A percentile compares a stretch with the other conserved stretches of the same genome.
These are phyloP conservation scores for Wallemia mellicola DNA, from an alignment of 1,284 basidiomycete species.

Conservation along the genomic window DNA sequence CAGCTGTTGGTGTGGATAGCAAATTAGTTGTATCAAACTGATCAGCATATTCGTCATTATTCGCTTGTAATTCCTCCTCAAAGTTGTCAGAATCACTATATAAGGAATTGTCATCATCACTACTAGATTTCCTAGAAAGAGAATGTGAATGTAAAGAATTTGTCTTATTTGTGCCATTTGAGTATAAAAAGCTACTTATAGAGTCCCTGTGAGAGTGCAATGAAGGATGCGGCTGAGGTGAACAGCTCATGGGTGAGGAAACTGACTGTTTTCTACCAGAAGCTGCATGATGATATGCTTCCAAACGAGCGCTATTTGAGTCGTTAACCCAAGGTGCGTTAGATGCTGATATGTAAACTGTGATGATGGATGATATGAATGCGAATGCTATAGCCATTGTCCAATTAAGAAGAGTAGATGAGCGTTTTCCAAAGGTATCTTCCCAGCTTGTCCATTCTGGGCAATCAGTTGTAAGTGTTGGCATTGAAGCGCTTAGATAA, in stretches of 20 bases:
- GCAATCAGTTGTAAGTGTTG: not conserved
- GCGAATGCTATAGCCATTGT: slow-evolving; percentile 28
- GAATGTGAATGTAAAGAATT: not conserved
- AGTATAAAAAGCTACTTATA: slow-evolving; percentile 5
- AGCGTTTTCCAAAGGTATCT: not conserved
- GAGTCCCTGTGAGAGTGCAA: slow-evolving; percentile 3
- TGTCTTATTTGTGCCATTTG: slow-evolving; percentile 1
- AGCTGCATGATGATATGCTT: slow-evolving; percentile 19
- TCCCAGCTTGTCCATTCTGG: not conserved
- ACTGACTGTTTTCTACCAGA: slow-evolving; percentile 60
- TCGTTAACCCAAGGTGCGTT: slow-evolving; percentile 14
- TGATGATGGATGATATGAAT: slow-evolving; percentile 38
- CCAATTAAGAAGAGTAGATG: not conserved
- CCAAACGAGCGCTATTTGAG: not conserved
- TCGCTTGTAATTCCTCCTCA: slow-evolving; percentile 6
- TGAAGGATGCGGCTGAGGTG: not conserved
- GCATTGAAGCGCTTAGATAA: not conserved
- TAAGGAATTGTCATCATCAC: slow-evolving; percentile 8
- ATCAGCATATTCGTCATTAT: slow-evolving; percentile 20
- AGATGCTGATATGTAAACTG: slow-evolving; percentile 59
- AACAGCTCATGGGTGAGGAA: slow-evolving; percentile 31
- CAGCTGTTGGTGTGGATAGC: not conserved
- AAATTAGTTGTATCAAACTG: slow-evolving; percentile 30
- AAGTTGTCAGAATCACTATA: slow-evolving; percentile 6
- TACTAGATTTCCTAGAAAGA: slow-evolving; percentile 7